Base-by-base conservation (phyloP, 148 eudicot genomes). In the Rhododendron kiyosumense region DNA sequence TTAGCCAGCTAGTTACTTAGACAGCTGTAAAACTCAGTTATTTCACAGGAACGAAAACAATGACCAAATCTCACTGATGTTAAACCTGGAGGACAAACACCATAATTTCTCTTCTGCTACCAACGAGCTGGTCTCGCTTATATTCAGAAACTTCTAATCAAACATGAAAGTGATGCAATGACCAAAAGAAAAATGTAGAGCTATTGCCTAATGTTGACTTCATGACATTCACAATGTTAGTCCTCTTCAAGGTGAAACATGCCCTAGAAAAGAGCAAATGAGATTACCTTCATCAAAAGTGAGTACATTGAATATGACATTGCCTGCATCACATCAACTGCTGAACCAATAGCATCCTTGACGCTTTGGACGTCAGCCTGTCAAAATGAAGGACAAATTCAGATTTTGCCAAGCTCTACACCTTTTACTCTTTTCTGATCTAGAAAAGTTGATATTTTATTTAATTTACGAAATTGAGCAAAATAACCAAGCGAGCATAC, bases 281-380 rank as follows among this genome's bases (percentile, higher is more conserved):
- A 43, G 69, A 71, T 41, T 89, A 97, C 99, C 98, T 89, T 93
- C 7, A 90, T 87, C 71, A 88, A 89, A 86, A 91, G 91, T 79
- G 89, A 91, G 87, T 91, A 88, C 30, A 90, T 87, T 24, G 98
- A 94, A 61, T 95, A 88, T 81, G 92, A 90, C 93, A 94, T 94
- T 59, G 95, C 90, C 76, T 95, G 96, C 95, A 95, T 93, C 81
- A 94, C 94, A 89, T 94, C 98, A 88, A 94, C 88, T 59, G 99
- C 94, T 83, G 96, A 95, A 87, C 93, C 63, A 79, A 95, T 86
- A 81, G 98, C 98, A 83, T 94, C 98, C 88, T 95, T 92, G 78
- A 97, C 88, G 83, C 93, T 92, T 87, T 91, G 95, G 86, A 93
- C 88, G 79, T 95, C 95, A 85, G 93, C 96, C 98, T 97, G 89